Percentiles rank a stretch among this genome's conserved stretches.
These are phyloP conservation scores for Diospyros lotus DNA, from an alignment of 148 eudicot genomes.

Conservation along the genomic window DNA sequence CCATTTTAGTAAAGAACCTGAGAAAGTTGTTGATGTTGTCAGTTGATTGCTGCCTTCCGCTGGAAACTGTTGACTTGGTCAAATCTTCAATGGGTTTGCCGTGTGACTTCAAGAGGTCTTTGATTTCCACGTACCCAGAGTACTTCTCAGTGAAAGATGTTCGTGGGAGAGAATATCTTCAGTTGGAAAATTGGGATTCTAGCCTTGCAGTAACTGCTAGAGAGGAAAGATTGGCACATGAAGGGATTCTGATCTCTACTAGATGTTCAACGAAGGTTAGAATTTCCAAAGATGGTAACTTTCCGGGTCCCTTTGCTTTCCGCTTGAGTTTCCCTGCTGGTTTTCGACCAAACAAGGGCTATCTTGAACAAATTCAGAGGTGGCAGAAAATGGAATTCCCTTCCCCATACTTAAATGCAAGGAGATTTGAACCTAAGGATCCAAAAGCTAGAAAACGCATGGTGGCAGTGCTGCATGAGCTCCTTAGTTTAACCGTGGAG, in stretches of 20 bases:
- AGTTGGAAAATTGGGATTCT: conserved; percentile 83
- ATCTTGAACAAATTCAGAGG: conserved; percentile 65
- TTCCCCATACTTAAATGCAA: conserved; percentile 86
- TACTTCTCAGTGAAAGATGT: conserved; percentile 56
- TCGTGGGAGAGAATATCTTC: conserved; percentile 47
- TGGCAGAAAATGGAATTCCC: conserved; percentile 95
- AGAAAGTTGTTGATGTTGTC: conserved; percentile 87
- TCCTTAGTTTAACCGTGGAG: conserved; percentile 80
- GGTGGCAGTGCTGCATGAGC: conserved; percentile 89
- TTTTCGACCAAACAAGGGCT: conserved; percentile 79
- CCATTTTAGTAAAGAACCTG: conserved; percentile 68
- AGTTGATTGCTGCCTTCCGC: conserved; percentile 70
- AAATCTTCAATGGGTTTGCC: conserved; percentile 71
- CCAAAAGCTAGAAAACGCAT: conserved; percentile 73
- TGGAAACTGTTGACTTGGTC: conserved; percentile 63
- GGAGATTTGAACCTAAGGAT: conserved; percentile 64
- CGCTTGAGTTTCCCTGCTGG: conserved; percentile 61
- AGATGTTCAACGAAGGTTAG: conserved; percentile 29
- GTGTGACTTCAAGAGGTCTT: conserved; percentile 42
- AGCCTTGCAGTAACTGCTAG: conserved; percentile 67
- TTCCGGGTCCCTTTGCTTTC: conserved; percentile 72
- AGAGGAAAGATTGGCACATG: conserved; percentile 47
- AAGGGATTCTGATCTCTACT: conserved; percentile 25
- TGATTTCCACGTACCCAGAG: conserved; percentile 63
- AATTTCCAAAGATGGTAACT: conserved; percentile 82